phyloP scores from a whole-genome alignment of 2,329 filamentous ascomycete species.

The Aureobasidium vineae region DNA sequence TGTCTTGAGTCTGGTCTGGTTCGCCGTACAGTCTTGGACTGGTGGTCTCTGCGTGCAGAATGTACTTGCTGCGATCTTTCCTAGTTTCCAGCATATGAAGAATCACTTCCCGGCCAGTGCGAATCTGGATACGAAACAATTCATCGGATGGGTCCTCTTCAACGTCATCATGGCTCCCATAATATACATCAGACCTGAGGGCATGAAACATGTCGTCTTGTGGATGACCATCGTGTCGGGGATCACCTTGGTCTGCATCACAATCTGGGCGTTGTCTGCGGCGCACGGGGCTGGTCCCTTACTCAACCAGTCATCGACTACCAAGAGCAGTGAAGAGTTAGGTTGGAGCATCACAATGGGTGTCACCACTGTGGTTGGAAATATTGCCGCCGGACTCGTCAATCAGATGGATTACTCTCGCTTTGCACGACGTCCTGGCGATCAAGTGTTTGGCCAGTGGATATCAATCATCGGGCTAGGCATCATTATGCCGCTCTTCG shows the following conservation, averaged over 20 bases:
- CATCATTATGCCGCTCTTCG: slow-evolving; percentile 37
- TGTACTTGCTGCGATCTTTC: slow-evolving; percentile 58
- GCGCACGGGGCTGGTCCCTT: slow-evolving; percentile 53
- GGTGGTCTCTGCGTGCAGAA: slow-evolving; percentile 55
- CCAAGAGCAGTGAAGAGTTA: slow-evolving; percentile 37
- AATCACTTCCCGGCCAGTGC: slow-evolving; percentile 52
- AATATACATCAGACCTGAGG: slow-evolving; percentile 46
- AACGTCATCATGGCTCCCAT: slow-evolving; percentile 49
- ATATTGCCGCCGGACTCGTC: slow-evolving; percentile 47
- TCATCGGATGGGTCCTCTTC: slow-evolving; percentile 48
- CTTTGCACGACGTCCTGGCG: slow-evolving; percentile 40
- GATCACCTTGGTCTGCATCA: slow-evolving; percentile 44
- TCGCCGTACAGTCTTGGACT: slow-evolving; percentile 56
- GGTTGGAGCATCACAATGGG: slow-evolving; percentile 43
- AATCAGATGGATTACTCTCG: slow-evolving; percentile 44
- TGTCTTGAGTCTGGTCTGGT: slow-evolving; percentile 57
- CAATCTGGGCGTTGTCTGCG: slow-evolving; percentile 41
- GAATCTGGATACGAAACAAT: slow-evolving; percentile 48
- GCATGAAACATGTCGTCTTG: slow-evolving; percentile 43
- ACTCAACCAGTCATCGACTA: slow-evolving; percentile 29
- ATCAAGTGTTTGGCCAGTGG: slow-evolving; percentile 49
- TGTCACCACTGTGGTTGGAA: slow-evolving; percentile 46
- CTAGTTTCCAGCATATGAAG: slow-evolving; percentile 53
- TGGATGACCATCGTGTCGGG: slow-evolving; percentile 50
- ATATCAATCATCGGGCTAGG: slow-evolving; percentile 50